Base-by-base conservation (phyloP, 345 rosid species). In the Corchorus capsularis region DNA sequence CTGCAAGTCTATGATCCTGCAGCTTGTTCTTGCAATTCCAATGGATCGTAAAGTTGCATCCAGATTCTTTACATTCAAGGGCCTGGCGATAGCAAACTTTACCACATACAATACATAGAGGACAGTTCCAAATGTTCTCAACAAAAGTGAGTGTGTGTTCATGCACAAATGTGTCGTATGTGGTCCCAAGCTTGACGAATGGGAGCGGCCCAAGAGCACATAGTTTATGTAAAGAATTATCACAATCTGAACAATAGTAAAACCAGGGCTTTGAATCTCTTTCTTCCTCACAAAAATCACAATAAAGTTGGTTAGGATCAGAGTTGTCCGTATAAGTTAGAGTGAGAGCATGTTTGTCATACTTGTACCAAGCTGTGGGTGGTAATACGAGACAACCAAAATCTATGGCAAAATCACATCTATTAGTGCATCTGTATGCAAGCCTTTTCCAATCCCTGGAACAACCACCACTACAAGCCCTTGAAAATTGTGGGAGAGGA, bases 261-360 rank as follows among this genome's bases (percentile, higher is more conserved):
- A 69, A 79, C 71, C 65, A 74, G 39, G 41, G 13, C 14, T 19
- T 54, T 17, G 37, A 59, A n/a, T 79, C 60, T 63, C 64, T 78
- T 57, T 73, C 60, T 61, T 72, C 74, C 46, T 70, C 71, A 53
- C 73, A 34, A 5, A 65, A 73, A 27, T 76, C 74, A 65, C 81
- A 78, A 49, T 78, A 64, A 32, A 6, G 20, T 47, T 39, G 43
- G 2, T 4, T 39, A 39, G 6, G 43, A 39, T 39, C 43, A 39
- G 43, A 39, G 2, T 12, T 9, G 0, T 70, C 77, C 17, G 65
- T 57, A 17, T 63, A 78, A 66, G 73, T 55, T 22, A 78, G 53
- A 4, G 6, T 43, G 52, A 78, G 77, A 73, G 77, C 73, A 55
- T 67, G 34, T 0, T 0, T 27, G 50, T 64, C 80, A 56, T 57